Conservation (phyloP, 2,329 filamentous ascomycete species). For the Venturia aucupariae region DNA sequence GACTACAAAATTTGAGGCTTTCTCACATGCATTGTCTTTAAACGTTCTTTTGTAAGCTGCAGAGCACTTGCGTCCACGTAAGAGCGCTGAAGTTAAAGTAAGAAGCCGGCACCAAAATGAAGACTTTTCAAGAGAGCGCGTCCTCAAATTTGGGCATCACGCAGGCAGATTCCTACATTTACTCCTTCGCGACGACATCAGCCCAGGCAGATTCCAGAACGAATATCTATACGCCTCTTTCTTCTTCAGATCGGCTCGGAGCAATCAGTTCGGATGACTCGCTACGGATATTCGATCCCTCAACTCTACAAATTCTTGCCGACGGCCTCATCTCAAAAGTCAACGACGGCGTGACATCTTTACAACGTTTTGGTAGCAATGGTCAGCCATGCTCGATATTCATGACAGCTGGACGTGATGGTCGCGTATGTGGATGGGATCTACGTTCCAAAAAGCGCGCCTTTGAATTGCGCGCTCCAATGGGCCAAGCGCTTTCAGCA, state of each 20-base stretch:
- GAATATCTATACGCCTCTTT: not conserved
- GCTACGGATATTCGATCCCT: slow-evolving; percentile 56
- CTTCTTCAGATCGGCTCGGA: slow-evolving; percentile 36
- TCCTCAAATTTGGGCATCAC: slow-evolving; percentile 8
- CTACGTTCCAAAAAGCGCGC: slow-evolving; percentile 5
- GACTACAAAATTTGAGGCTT: not conserved
- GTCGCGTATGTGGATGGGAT: slow-evolving; percentile 58
- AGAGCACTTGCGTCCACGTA: too few species aligned
- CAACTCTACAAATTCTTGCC: slow-evolving; percentile 44
- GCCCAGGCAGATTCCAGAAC: slow-evolving; percentile 13
- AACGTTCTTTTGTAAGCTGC: not conserved
- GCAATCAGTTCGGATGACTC: slow-evolving; percentile 62
- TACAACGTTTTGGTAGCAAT: slow-evolving; percentile 11
- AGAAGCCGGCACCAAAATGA: slow-evolving; percentile 1
- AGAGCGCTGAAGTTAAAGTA: not conserved
- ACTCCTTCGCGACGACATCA: slow-evolving; percentile 41
- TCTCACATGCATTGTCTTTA: not conserved
- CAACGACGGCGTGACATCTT: slow-evolving; percentile 54
- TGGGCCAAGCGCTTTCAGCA: slow-evolving; percentile 51
- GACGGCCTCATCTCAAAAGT: slow-evolving; percentile 40
- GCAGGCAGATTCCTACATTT: slow-evolving; percentile 40
- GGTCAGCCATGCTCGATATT: slow-evolving; percentile 46
- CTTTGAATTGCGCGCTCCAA: slow-evolving; percentile 27
- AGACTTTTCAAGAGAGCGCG: slow-evolving; percentile 5
- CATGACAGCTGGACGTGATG: slow-evolving; percentile 64